These are phyloP conservation scores for Trichoderma polysporum DNA, from an alignment of 2,329 filamentous ascomycete genomes.

Conservation along the genomic window DNA sequence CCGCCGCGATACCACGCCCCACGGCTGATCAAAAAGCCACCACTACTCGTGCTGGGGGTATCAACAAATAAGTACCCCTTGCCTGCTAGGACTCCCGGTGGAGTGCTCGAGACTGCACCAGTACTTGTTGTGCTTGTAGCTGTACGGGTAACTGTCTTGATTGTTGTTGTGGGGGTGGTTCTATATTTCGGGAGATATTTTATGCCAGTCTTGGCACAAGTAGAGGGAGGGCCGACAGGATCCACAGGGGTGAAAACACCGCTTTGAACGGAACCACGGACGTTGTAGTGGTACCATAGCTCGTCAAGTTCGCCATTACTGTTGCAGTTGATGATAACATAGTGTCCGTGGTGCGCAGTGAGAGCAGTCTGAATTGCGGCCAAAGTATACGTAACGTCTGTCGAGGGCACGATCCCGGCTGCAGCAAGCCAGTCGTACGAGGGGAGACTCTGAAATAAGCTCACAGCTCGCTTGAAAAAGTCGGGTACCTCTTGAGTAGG, in stretches of 20 bases:
- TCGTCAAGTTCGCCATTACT: conserved; percentile 46
- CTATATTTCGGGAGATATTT: conserved; percentile 49
- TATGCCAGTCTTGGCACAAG: conserved; percentile 62
- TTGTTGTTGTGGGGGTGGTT: not conserved
- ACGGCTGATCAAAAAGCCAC: not conserved
- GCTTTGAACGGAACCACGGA: conserved; percentile 54
- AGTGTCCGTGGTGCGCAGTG: conserved; percentile 49
- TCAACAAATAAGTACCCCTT: not conserved
- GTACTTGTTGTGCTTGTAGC: not conserved
- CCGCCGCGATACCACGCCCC: not conserved
- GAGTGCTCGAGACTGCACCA: not conserved
- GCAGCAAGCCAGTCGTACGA: conserved; percentile 61
- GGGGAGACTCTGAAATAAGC: conserved; percentile 64
- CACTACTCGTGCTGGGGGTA: not conserved
- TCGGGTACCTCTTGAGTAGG: conserved; percentile 64
- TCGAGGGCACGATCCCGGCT: conserved; percentile 58
- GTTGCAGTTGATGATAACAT: conserved; percentile 58
- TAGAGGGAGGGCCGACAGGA: conserved; percentile 57
- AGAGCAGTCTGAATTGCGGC: conserved; percentile 59
- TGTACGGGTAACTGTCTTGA: not conserved
- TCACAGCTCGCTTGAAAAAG: conserved; percentile 65
- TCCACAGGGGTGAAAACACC: conserved; percentile 59
- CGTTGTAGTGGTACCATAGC: conserved; percentile 63
- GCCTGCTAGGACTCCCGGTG: not conserved
- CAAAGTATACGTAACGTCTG: conserved; percentile 55